Base-by-base conservation (phyloP, 345 rosid species). In the Lepidium africanum region DNA sequence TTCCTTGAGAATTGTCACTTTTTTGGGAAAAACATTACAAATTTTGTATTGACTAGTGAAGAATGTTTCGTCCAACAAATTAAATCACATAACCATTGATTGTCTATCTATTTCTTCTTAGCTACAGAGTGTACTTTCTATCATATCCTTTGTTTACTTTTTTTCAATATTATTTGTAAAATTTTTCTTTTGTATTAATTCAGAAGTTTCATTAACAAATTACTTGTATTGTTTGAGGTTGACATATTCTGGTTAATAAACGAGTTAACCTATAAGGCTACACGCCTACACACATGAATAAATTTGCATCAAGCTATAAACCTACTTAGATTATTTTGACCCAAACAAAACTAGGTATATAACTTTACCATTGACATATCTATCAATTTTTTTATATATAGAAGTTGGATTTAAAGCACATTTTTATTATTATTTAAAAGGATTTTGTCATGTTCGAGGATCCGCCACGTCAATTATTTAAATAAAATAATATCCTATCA, bases 391-490 rank as follows among this genome's bases (percentile, higher is more conserved):
- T 14, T n/a, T 36, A 5, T 2, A 47, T 4, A 42, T n/a, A 30
- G 21, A 25, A 21, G 13, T 23, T 23, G 23, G 23, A 21, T 21
- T 19, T 13, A 23, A 40, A 55, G 17, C 27, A 36, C 53, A n/a
- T 43, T 35, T 56, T 35, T 27, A 68, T 45, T 8, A 64, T 14
- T 19, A 57, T 7, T 50, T 59, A 19, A 19, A 14, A 62, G 16
- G 75, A 71, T 71, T 63, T 63, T 45, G 63, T 63, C 76, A 72
- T 50, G 76, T 54, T 55, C 41, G 23, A 13, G 56, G 58, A 72
- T 63, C 57, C 12, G 42, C 57, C 76, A 55, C 70, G 23, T 63
- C 50, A 72, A n/a, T 55, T 7, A 63, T 0, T 2, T 6, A 5
- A 38, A 71, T 25, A 45, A 45, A 72, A 27, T 71, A 71, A 23